Evolutionary conservation across 352 stramenopile species (phyloP).

Genomic region (Pythium rishiriense): DNA sequence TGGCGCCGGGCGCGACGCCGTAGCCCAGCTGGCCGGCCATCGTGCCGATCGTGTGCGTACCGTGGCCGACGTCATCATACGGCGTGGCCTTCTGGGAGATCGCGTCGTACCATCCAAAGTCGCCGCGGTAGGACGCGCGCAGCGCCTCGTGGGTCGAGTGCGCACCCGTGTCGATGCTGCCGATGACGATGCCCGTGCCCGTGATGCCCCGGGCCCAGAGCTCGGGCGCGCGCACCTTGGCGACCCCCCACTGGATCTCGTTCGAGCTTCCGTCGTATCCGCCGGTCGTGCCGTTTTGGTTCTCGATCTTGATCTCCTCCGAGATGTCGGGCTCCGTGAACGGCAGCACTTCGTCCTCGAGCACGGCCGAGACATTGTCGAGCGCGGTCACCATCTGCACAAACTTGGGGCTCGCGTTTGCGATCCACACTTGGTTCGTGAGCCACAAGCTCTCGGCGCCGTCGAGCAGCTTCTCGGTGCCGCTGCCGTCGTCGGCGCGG

Average conservation of each 20-base stretch:
- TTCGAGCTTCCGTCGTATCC: constrained; percentile 9
- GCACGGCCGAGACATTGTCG: constrained; percentile 8
- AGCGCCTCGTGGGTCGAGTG: constrained; percentile 30
- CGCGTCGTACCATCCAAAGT: constrained; percentile 33
- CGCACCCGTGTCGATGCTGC: constrained; percentile 37
- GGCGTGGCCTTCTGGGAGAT: constrained; percentile 21
- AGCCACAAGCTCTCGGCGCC: constrained; percentile 25
- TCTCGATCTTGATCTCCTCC: constrained; percentile 10
- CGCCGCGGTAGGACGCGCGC: constrained; percentile 5
- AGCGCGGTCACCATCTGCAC: constrained; percentile 18
- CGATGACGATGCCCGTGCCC: constrained; percentile 29
- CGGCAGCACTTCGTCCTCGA: constrained; percentile 14
- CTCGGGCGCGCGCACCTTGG: constrained; percentile 18
- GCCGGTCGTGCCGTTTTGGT: constrained; percentile 2
- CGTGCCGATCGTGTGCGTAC: constrained; percentile 37
- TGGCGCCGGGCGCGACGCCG: constrained; percentile 30
- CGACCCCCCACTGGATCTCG: constrained; percentile 29
- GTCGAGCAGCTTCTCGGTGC: constrained; percentile 5
- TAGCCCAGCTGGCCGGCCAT: constrained; percentile 31
- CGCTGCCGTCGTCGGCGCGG: background rate
- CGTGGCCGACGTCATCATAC: constrained; percentile 36
- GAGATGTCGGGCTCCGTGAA: constrained; percentile 15
- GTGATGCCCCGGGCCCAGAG: constrained; percentile 29
- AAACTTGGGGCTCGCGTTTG: constrained; percentile 13
- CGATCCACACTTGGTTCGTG: constrained; percentile 30